phyloP scores from a whole-genome alignment of 2,329 filamentous ascomycete species.

The Hypomyces perniciosus region DNA sequence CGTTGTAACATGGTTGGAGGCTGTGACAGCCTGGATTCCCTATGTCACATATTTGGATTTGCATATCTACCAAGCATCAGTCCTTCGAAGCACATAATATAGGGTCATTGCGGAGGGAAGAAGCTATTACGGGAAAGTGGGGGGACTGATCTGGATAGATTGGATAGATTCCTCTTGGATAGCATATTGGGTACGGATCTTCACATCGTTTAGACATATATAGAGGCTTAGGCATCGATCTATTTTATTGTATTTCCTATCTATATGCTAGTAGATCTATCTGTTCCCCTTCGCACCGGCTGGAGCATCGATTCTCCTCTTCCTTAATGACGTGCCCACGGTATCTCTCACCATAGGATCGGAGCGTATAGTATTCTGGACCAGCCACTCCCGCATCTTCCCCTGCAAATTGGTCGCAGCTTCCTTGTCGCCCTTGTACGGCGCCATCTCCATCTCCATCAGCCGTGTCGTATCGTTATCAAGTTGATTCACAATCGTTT shows the following conservation, averaged over 20 bases:
- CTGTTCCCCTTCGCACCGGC: conserved; percentile 52
- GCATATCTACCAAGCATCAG: no score
- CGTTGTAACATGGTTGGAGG: not conserved
- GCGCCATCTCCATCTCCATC: conserved; percentile 72
- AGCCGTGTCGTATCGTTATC: conserved; percentile 66
- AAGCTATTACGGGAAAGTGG: not conserved
- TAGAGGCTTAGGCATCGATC: not conserved
- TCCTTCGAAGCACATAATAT: not conserved
- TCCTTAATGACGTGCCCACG: conserved; percentile 60
- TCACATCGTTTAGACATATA: not conserved
- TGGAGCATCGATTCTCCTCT: conserved; percentile 55
- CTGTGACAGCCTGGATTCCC: not conserved
- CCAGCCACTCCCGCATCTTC: conserved; percentile 78
- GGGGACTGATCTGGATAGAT: not conserved
- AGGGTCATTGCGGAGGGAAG: no score
- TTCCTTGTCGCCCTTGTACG: conserved; percentile 68
- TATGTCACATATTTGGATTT: not conserved
- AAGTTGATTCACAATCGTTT: conserved; percentile 50
- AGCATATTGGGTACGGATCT: not conserved
- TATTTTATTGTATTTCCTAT: not conserved
- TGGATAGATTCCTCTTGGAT: not conserved
- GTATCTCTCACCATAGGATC: conserved; percentile 80
- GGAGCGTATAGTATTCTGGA: conserved; percentile 75
- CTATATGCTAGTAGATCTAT: conserved; percentile 18
- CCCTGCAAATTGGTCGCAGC: conserved; percentile 53